Evolutionary conservation across 2,329 filamentous ascomycete species (phyloP).

Genomic region (Dryadomyces quercus-mongolicae): DNA sequence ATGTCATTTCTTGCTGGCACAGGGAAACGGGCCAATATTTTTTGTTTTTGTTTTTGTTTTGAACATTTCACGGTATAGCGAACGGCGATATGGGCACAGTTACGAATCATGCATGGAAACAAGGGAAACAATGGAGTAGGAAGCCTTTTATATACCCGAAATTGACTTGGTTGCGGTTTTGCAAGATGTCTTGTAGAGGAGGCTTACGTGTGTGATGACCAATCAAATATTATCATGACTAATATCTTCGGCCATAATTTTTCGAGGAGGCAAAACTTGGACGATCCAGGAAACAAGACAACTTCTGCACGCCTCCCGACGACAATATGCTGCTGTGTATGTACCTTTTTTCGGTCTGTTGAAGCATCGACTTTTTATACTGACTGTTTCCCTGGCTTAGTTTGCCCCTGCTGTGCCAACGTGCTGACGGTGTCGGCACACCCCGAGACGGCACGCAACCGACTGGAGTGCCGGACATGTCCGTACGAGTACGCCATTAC

Average conservation of each 20-base stretch:
- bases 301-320: neutral
- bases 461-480: conserved; percentile 90
- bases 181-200: neutral
- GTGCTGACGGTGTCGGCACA: conserved; percentile 61
- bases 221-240: neutral
- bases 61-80: neutral
- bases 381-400: conserved; percentile 24
- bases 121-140: neutral
- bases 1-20: too few species aligned
- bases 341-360: neutral
- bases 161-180: neutral
- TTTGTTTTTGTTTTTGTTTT: neutral
- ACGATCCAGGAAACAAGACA: neutral
- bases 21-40: too few species aligned
- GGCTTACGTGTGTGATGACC: neutral
- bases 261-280: neutral
- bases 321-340: neutral
- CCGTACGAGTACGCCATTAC: conserved; percentile 82
- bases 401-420: conserved; percentile 78
- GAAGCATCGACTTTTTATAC: conserved; percentile 4
- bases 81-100: neutral
- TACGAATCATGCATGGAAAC: neutral
- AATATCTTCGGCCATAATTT: neutral
- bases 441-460: conserved; percentile 48
- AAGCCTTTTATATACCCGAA: neutral